Evolutionary conservation across 257 asterid genomes (phyloP).

Genomic region (Solanum microdontum): DNA sequence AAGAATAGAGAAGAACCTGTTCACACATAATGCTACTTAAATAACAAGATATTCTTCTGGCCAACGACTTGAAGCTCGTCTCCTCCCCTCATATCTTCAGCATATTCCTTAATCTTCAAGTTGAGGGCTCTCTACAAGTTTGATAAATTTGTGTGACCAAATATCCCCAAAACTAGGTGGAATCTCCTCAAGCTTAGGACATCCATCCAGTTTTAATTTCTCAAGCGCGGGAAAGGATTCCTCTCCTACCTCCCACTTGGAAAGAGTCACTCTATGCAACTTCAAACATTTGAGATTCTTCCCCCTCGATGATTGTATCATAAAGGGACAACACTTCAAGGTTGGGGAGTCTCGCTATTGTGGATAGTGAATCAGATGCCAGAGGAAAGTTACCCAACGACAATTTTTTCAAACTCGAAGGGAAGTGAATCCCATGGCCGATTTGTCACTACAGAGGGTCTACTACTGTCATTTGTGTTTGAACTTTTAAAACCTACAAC

Average conservation of each 20-base stretch:
- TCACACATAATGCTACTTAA: not conserved
- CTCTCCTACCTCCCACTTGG: not conserved
- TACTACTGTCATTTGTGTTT: not conserved
- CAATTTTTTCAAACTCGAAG: not conserved
- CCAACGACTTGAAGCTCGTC: not conserved
- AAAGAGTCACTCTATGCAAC: rapidly evolving
- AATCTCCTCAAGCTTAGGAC: not conserved
- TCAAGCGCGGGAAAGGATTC: not conserved
- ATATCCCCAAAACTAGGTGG: not conserved
- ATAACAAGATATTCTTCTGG: not conserved
- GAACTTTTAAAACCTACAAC: rapidly evolving
- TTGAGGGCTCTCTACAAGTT: rapidly evolving
- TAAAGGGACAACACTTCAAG: not conserved
- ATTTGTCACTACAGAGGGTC: not conserved
- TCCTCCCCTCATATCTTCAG: not conserved
- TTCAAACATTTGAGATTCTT: not conserved
- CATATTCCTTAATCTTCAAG: not conserved
- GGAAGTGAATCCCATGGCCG: not conserved
- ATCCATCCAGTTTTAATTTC: rapidly evolving
- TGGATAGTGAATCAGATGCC: not conserved
- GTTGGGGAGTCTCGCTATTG: not conserved
- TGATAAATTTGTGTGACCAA: not conserved
- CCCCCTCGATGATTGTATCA: not conserved
- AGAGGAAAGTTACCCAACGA: not conserved
- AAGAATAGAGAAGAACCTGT: not conserved